A percentile compares a stretch with the other conserved stretches of the same genome.
Conservation (phyloP, 345 rosid genomes). For the Arabis hirsuta region DNA sequence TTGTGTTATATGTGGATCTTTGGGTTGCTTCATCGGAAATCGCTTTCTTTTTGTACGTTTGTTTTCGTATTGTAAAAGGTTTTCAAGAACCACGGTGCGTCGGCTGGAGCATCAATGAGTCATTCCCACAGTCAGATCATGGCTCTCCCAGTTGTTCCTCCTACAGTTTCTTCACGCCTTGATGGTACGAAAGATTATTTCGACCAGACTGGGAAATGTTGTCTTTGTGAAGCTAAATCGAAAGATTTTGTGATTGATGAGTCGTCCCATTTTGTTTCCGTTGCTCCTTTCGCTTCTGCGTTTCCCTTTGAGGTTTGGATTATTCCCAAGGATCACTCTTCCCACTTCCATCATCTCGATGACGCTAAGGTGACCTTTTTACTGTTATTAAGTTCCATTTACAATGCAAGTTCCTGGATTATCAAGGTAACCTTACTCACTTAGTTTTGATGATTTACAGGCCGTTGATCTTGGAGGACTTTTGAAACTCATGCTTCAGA, state of each 20-base stretch:
- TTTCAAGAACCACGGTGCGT: constrained; percentile 89
- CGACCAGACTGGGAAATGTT: constrained; percentile 61
- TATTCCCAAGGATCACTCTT: constrained; percentile 63
- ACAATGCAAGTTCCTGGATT: not conserved
- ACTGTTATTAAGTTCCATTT: not conserved
- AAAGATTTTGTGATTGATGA: constrained; percentile 63
- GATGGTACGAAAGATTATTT: constrained; percentile 66
- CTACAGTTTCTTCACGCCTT: constrained; percentile 59
- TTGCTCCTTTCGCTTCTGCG: constrained; percentile 68
- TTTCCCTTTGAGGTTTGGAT: constrained; percentile 93
- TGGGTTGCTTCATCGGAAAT: not conserved
- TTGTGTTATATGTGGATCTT: constrained; percentile 23
- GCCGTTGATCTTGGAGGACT: constrained; percentile 77
- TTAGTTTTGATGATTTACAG: constrained; percentile 46
- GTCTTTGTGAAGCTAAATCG: constrained; percentile 62
- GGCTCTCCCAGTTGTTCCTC: constrained; percentile 80
- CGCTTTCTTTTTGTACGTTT: not conserved
- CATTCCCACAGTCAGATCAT: constrained; percentile 91
- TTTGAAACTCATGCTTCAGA: constrained; percentile 70
- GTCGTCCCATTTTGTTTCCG: constrained; percentile 63
- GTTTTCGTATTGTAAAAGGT: constrained; percentile 53
- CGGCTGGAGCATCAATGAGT: constrained; percentile 96
- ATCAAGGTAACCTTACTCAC: constrained; percentile 1
- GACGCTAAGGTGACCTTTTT: constrained; percentile 52
- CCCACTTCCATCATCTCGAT: constrained; percentile 74